phyloP scores from a whole-genome alignment of 768 basidiomycete genomes.

The Lactifluus pinguis region DNA sequence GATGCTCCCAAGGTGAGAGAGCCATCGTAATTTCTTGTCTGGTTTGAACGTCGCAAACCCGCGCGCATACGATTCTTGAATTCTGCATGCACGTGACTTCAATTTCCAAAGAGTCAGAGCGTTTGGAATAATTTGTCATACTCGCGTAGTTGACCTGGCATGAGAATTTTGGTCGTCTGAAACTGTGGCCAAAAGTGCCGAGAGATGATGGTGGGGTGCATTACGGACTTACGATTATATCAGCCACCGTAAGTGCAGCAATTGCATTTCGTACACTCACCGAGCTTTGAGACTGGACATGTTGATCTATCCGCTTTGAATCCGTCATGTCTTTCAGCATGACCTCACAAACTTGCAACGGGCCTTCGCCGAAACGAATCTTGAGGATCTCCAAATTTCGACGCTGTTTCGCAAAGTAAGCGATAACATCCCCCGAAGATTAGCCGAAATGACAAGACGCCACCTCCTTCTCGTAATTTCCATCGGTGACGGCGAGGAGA shows the following conservation, averaged over 20 bases:
- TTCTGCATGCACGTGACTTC: conserved; percentile 37
- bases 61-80: conserved; percentile 67
- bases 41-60: conserved; percentile 82
- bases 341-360: conserved; percentile 92
- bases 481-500: conserved; percentile 70
- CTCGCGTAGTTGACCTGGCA: conserved; percentile 83
- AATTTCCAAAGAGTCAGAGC: neutral
- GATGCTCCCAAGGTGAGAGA: conserved; percentile 83
- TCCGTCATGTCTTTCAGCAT: conserved; percentile 98
- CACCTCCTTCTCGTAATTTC: conserved; percentile 65
- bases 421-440: neutral
- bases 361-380: conserved; percentile 88
- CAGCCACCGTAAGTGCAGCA: neutral
- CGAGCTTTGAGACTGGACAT: conserved; percentile 63
- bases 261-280: conserved; percentile 33
- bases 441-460: neutral
- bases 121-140: conserved; percentile 30
- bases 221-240: conserved; percentile 39
- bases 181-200: conserved; percentile 92
- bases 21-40: conserved; percentile 84
- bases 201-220: conserved; percentile 90
- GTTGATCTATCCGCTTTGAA: conserved; percentile 82
- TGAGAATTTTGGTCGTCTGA: conserved; percentile 57
- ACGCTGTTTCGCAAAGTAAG: conserved; percentile 40
- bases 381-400: conserved; percentile 91